Base-by-base conservation (phyloP, 2,329 filamentous ascomycete species). In the Sporothrix pseudoabietina region DNA sequence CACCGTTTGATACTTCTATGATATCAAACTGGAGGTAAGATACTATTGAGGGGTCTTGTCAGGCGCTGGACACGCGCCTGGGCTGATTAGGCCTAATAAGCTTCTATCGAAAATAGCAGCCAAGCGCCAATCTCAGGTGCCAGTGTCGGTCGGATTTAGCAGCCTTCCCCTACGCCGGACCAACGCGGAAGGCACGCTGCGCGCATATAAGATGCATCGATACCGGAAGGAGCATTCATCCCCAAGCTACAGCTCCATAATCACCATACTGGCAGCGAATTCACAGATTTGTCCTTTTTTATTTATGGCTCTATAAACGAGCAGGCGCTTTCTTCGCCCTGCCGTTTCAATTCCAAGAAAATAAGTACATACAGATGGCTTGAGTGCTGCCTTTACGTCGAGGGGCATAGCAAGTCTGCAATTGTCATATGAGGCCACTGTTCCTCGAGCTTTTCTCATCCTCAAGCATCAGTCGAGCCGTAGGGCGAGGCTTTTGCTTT, bases 341-440 rank as follows among this genome's bases (percentile, higher is more conserved):
- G 14, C 1, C 54, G 22, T 44, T 16, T 32, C n/a, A 35, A 61
- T 39, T 61, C 69, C 44, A 49, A 63, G 41, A 63, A 71, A 39
- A 66, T 65, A 71, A 63, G 55, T 71, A 71, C 44, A 71, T 54
- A 26, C 69, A 71, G 32, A 41, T 52, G 55, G 69, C 47, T 12
- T 41, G 69, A 7, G 26, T 26, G 41, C 9, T 2, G 14, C 6
- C 3, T 9, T 10, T 52, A 12, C 19, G 55, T 63, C 30, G 41
- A 54, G 9, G 35, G 16, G 6, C 41, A 39, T 22, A 57, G 35
- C 55, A 61, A 35, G 41, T 22, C 55, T 71, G 57, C 10, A 39
- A 41, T 71, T 71, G 69, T 71, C 69, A 57, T 8, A 65, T 30
- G 57, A 63, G 41, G 55, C 26, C 54, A 9, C 19, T 10, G 9